A percentile compares a stretch with the other conserved stretches of the same genome.
These are phyloP conservation scores for Venturia nashicola DNA, from an alignment of 2,329 filamentous ascomycete species.

Conservation along the genomic window DNA sequence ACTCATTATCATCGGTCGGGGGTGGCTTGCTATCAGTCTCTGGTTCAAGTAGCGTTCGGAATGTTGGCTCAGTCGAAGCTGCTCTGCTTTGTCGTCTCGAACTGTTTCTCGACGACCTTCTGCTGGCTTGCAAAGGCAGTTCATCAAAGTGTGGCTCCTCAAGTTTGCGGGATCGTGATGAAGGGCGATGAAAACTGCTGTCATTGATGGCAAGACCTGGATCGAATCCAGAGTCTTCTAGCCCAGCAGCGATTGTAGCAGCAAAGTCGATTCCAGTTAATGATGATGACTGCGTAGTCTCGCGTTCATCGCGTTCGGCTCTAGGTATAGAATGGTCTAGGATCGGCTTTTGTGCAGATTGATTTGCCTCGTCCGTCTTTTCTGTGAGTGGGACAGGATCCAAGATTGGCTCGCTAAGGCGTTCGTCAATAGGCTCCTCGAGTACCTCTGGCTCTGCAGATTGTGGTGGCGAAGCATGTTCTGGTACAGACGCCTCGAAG, in stretches of 20 bases:
- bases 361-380: not conserved
- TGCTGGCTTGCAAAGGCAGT: conserved; percentile 9
- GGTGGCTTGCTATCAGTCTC: not conserved
- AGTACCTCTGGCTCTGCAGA: not conserved
- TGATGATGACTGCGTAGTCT: not conserved
- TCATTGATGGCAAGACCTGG: conserved; percentile 18
- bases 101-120: conserved; percentile 6
- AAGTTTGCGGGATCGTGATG: conserved; percentile 19
- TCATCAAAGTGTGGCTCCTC: conserved; percentile 18
- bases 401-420: not conserved
- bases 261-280: conserved; percentile 18
- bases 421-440: not conserved
- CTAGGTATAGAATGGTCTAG: not conserved
- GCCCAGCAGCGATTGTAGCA: conserved; percentile 18
- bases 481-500: not conserved
- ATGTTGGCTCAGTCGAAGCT: not conserved
- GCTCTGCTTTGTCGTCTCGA: conserved; percentile 7
- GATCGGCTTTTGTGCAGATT: not conserved
- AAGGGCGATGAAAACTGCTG: conserved; percentile 21
- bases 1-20: conserved; percentile 15
- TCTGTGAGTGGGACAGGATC: not conserved
- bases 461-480: not conserved
- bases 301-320: not conserved
- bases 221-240: conserved; percentile 24
- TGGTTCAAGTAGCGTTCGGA: not conserved